These are phyloP conservation scores for Talaromyces sp. DNA, from an alignment of 2,329 filamentous ascomycete species.

Conservation along the genomic window DNA sequence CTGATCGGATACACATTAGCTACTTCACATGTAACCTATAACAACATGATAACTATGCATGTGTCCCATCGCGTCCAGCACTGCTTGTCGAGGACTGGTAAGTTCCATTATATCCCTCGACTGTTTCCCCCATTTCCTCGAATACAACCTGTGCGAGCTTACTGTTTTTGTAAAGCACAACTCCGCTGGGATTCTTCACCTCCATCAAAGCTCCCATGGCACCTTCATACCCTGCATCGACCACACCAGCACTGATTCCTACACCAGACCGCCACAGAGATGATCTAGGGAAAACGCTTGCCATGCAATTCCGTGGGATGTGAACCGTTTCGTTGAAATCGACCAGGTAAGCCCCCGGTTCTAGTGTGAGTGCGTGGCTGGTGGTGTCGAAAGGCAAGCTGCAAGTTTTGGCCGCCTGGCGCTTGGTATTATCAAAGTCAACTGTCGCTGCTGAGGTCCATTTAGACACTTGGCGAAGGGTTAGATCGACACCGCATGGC, in stretches of 20 bases:
- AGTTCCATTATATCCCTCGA: slow-evolving; percentile 33
- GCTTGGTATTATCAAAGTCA: slow-evolving; percentile 25
- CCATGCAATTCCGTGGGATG: slow-evolving; percentile 37
- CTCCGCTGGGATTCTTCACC: slow-evolving; percentile 29
- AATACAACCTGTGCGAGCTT: slow-evolving; percentile 39
- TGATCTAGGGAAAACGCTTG: slow-evolving; percentile 30
- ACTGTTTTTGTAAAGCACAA: slow-evolving; percentile 28
- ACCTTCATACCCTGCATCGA: slow-evolving; percentile 41
- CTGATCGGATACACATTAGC: too few species aligned
- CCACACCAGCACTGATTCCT: slow-evolving; percentile 32
- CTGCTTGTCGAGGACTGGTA: slow-evolving; percentile 27
- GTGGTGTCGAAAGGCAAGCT: slow-evolving; percentile 13
- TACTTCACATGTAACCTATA: too few species aligned
- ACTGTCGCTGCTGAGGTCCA: slow-evolving; percentile 26
- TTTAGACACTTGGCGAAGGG: slow-evolving; percentile 18
- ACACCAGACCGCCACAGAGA: slow-evolving; percentile 39
- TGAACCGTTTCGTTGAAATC: slow-evolving; percentile 38
- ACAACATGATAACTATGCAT: too few species aligned
- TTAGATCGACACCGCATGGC: slow-evolving; percentile 28
- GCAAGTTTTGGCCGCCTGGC: slow-evolving; percentile 18
- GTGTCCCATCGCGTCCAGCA: slow-evolving; percentile 14
- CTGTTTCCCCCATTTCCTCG: slow-evolving; percentile 29
- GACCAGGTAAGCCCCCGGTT: slow-evolving; percentile 31
- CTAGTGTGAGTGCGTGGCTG: slow-evolving; percentile 15
- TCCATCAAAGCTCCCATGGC: slow-evolving; percentile 35